Evolutionary conservation across 352 stramenopile species (phyloP), one percentile per base, ranked within the genome.

Genomic region (Thalassiosira delicatula): DNA sequence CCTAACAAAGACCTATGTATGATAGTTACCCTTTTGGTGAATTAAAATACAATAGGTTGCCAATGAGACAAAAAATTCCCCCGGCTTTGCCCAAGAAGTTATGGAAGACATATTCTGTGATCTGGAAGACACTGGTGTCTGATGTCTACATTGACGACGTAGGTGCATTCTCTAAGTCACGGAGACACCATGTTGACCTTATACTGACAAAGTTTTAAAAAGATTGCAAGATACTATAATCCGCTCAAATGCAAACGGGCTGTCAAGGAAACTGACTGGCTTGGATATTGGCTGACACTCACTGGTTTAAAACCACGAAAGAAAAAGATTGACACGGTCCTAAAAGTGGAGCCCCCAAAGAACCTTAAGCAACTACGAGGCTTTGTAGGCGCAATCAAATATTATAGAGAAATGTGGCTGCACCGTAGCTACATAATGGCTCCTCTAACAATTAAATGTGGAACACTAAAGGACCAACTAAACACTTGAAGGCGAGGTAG

Each of bases 81-180:
- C 76, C 40, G 71, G 80, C 33, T 69, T 83, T 65, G 72, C 71
- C 21, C 76, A 90, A 67, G 66, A 71, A 74, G 56, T 77, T 12
- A 90, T 90, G 76, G 70, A 90, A 81, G 23, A 66, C 33, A 42
- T 86, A 0, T 35, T 88, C 2, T 14, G 33, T 11, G 46, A 65
- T 25, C 14, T 79, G 9, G 30, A 80, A 54, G 53, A 76, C n/a
- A n/a, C n/a, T n/a, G n/a, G n/a, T n/a, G 0, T 30, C 62, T 14
- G 72, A 87, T 14, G 40, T 74, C 0, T 89, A 87, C 40, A 84
- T 88, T 53, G 76, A 84, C 46, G 73, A 86, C 70, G 42, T 90
- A 21, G 79, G 71, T 32, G 61, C 76, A 3, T 90, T 87, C 46
- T 76, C 57, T n/a, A 70, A 21, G 0, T 56, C 67, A 29, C 85